Evolutionary conservation across 768 basidiomycete genomes (phyloP).

Genomic region (Boletus edulis): DNA sequence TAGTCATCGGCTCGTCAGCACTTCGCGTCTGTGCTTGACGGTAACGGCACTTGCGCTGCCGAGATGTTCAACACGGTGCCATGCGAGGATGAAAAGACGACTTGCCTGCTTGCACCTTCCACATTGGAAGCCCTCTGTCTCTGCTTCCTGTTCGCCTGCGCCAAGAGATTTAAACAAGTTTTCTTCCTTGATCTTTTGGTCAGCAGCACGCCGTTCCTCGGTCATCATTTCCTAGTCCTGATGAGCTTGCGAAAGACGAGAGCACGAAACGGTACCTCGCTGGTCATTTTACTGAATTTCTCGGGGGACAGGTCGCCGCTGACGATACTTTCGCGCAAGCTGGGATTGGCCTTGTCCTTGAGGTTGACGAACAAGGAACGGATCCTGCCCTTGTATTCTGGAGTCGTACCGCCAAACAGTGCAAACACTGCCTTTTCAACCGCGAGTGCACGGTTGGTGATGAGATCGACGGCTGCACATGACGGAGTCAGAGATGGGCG

Average conservation of each 20-base stretch:
- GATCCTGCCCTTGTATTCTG: constrained; percentile 73
- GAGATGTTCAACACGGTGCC: neutral
- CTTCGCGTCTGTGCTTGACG: constrained; percentile 96
- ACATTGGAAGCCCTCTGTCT: constrained; percentile 98
- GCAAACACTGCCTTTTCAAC: constrained; percentile 67
- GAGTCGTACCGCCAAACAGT: constrained; percentile 42
- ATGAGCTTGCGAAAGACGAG: neutral
- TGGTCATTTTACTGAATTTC: constrained; percentile 76
- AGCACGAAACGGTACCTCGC: constrained; percentile 50
- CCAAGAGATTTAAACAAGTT: constrained; percentile 91
- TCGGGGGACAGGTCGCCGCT: constrained; percentile 72
- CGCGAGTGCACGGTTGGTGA: constrained; percentile 61
- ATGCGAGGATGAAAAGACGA: neutral
- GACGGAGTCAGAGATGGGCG: constrained; percentile 6
- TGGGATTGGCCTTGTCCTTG: constrained; percentile 93
- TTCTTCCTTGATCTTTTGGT: constrained; percentile 76
- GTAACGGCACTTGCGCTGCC: constrained; percentile 81
- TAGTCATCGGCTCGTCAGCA: constrained; percentile 99
- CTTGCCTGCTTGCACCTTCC: constrained; percentile 85
- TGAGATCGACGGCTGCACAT: constrained; percentile 59
- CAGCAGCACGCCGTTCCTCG: constrained; percentile 82
- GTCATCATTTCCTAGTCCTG: constrained; percentile 86
- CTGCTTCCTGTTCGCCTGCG: constrained; percentile 86
- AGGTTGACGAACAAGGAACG: constrained; percentile 89
- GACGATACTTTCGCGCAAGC: constrained; percentile 79